Evolutionary conservation across 2,329 filamentous ascomycete species (phyloP), one percentile per base, ranked within the genome.

Genomic region (Magnaporthiopsis poae): DNA sequence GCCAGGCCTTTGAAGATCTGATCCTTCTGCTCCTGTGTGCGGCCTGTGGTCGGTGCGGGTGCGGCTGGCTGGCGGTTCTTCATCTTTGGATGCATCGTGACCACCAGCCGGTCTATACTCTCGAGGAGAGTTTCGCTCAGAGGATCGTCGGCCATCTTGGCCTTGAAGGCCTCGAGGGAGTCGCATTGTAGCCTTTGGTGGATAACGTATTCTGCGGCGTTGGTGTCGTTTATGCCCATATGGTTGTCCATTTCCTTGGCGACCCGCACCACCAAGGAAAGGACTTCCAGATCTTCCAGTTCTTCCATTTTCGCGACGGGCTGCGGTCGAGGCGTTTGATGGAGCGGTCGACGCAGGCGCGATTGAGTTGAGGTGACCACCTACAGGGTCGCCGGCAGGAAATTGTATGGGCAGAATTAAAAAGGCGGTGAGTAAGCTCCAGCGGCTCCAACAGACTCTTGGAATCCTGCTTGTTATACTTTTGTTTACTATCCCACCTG

Each of bases 241-340:
- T 99, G 91, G 74, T 99, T 99, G 73, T 96, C 90, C 65, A 99
- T 84, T 78, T 99, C 95, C 25, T 90, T 94, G 18, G 92, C 92
- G 72, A 99, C 92, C 77, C 94, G 96, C 64, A 92, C 95, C 67
- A 98, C 92, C 74, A 99, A 88, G 72, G 93, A 96, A 66, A 99
- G 85, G 68, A 96, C 84, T 83, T 99, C 95, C 75, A 99, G 88
- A 72, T 91, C 90, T 77, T 91, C 86, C 71, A 99, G 85, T 74
- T 97, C 94, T 75, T 96, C 92, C 92, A 97, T 96, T 36, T 62
- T 62, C 27, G 31, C 61, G 31, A 61, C 11, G 18, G 11, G 13
- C 13, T 56, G 18, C 46, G 21, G 46, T 11, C 21, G 46, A 11
- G 9, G 15, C 13, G 39, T 13, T 18, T 46, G 39, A 18, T 18